Base-by-base conservation (phyloP, 73 alveolate genomes). In the Paramecium biaurelia region DNA sequence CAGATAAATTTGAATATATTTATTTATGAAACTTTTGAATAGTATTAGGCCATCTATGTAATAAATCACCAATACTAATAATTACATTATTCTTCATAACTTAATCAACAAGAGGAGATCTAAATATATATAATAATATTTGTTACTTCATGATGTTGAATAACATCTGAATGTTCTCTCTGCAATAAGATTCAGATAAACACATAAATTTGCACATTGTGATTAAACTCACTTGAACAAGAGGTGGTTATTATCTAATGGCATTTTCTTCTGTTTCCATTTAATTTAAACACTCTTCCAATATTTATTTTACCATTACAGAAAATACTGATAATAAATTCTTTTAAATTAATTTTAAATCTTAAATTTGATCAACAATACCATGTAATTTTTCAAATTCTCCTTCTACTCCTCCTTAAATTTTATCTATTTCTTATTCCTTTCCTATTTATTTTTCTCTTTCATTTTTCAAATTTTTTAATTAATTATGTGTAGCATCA, bases 121-220 rank as follows among this genome's bases (percentile, higher is more conserved):
- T 76, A 37, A 57, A 18, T n/a, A 72, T 3, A 12, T 1, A 72
- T 15, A n/a, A n/a, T n/a, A n/a, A 35, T 14, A 32, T 30, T 14
- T 12, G 2, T 26, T 72, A 72, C 86, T 72, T 72, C 86, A 72
- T 72, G 8, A 72, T 72, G n/a, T 86, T 38, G 23, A 86, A 86
- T 18, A 86, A 38, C 26, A 86, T 18, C 7, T 72, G 34, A 7
- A 86, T 30, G 20, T 86, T 86, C 38, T 86, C 85, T 37, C 70
- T 56, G 9, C 93, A 86, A 63, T 59, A 86, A 2, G 67, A 37
- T 63, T 86, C 58, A 0, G 88, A 59, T 32, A 86, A 41, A 6
- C 93, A 86, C 93, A 86, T 86, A 63, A 86, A 86, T 86, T 86
- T 86, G 38, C 93, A 86, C 68, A 86, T 42, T 38, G 93, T 63